Evolutionary conservation across 192 early-diverging fungal genomes (phyloP).

Genomic region (Podila minutissima): DNA sequence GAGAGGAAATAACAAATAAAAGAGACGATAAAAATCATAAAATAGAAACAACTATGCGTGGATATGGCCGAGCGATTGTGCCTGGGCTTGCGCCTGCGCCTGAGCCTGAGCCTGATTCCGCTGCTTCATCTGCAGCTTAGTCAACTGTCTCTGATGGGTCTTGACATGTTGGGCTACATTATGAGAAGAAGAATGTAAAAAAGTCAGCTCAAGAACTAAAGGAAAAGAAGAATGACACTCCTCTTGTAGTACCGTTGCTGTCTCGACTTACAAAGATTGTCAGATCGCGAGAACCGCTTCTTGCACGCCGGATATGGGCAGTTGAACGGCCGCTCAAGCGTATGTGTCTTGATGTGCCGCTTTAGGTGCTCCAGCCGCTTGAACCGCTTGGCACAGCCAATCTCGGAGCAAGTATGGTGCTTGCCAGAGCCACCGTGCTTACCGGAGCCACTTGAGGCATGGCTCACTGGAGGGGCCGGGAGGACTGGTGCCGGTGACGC

Average conservation of each 20-base stretch:
- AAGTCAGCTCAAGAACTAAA: neutral
- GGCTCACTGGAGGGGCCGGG: neutral
- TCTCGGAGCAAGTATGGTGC: slow-evolving; percentile 60
- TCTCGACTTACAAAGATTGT: slow-evolving; percentile 55
- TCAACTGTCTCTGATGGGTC: slow-evolving; percentile 56
- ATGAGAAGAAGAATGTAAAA: neutral
- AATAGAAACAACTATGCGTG: neutral
- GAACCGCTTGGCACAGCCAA: slow-evolving; percentile 59
- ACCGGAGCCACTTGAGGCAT: slow-evolving; percentile 1
- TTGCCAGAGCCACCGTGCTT: slow-evolving; percentile 53
- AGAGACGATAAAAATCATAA: too few species aligned
- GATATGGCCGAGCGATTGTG: slow-evolving; percentile 13
- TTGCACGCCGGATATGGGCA: slow-evolving; percentile 56
- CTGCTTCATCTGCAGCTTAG: slow-evolving; percentile 32
- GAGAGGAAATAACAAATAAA: too few species aligned
- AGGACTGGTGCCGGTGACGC: neutral
- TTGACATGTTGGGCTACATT: slow-evolving; percentile 63
- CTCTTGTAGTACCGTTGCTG: too few species aligned
- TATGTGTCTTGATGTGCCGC: slow-evolving; percentile 67
- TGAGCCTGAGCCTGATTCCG: slow-evolving; percentile 44
- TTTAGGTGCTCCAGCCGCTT: slow-evolving; percentile 69
- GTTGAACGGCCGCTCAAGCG: slow-evolving; percentile 66
- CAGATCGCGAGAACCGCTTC: slow-evolving; percentile 66
- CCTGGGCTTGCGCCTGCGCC: slow-evolving; percentile 16
- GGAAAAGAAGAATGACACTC: neutral